A percentile compares a stretch with the other conserved stretches of the same genome.
Conservation (phyloP, 2,329 filamentous ascomycete genomes). For the Lachnellula subtilissima region DNA sequence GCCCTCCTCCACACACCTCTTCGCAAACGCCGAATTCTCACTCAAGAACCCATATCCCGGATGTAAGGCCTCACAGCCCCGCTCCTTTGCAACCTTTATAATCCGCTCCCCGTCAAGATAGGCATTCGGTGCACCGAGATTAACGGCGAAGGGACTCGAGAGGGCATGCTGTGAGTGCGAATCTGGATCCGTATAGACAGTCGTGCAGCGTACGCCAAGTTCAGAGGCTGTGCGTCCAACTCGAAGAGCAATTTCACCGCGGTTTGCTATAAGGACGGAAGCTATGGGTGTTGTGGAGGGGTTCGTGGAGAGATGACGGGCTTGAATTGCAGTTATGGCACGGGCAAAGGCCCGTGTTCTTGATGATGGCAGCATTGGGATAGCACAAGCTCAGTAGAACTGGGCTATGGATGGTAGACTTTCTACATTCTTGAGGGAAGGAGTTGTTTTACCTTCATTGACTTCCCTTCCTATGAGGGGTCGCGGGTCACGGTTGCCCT, state of each 20-base stretch:
- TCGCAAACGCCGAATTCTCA: conserved; percentile 88
- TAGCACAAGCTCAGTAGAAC: not conserved
- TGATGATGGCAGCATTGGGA: conserved; percentile 24
- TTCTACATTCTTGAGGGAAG: not conserved
- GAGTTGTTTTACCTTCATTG: not conserved
- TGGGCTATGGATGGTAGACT: not conserved
- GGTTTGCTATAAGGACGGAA: conserved; percentile 91
- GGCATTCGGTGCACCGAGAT: conserved; percentile 74
- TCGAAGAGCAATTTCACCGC: conserved; percentile 92
- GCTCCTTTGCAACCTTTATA: conserved; percentile 77
- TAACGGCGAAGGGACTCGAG: conserved; percentile 76
- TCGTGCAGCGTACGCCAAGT: conserved; percentile 88
- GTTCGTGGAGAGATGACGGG: conserved; percentile 16
- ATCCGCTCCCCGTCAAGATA: conserved; percentile 95
- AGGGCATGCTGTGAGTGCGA: conserved; percentile 81
- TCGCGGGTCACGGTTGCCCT: no score
- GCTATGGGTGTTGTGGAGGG: conserved; percentile 47
- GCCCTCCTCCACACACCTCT: conserved; percentile 81
- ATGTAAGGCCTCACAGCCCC: conserved; percentile 87
- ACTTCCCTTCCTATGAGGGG: no score
- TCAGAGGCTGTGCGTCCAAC: conserved; percentile 83
- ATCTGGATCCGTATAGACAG: conserved; percentile 91
- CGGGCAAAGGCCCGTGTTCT: conserved; percentile 27
- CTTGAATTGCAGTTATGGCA: conserved; percentile 18
- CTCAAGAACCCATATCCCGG: conserved; percentile 95